Percentiles rank a stretch among this genome's conserved stretches.
Evolutionary conservation across 2,329 filamentous ascomycete genomes (phyloP).

Genomic region (Ophiostoma angusticollis): DNA sequence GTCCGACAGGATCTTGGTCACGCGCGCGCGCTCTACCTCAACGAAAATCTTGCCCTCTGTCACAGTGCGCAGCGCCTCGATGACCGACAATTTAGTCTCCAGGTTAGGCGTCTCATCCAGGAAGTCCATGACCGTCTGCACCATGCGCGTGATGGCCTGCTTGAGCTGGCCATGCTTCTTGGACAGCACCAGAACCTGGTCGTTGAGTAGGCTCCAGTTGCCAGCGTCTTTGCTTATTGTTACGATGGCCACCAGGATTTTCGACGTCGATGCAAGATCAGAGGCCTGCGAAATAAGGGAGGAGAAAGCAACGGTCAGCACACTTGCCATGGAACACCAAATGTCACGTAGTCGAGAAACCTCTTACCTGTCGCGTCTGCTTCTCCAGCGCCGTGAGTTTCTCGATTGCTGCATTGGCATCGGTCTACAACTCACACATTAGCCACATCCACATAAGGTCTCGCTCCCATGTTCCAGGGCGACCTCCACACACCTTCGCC

Average conservation of each 20-base stretch:
- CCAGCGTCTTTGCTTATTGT: constrained; percentile 86
- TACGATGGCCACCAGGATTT: constrained; percentile 75
- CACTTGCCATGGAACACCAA: too few species aligned
- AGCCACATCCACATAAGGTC: background rate
- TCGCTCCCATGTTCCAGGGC: background rate
- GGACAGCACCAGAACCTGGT: constrained; percentile 87
- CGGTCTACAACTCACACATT: constrained; percentile 38
- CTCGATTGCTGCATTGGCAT: constrained; percentile 80
- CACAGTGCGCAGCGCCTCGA: constrained; percentile 88
- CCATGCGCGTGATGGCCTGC: constrained; percentile 97
- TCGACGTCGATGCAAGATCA: constrained; percentile 88
- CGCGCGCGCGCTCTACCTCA: constrained; percentile 90
- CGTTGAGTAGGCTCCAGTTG: constrained; percentile 91
- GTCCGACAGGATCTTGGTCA: constrained; percentile 88
- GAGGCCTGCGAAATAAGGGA: constrained; percentile 67
- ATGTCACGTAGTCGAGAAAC: constrained; percentile 8
- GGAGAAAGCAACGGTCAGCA: too few species aligned
- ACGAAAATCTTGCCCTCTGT: constrained; percentile 99
- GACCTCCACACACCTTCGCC: constrained; percentile 78
- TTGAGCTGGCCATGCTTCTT: constrained; percentile 99
- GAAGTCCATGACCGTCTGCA: constrained; percentile 89
- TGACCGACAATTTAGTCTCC: constrained; percentile 83
- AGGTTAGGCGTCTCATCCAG: constrained; percentile 72
- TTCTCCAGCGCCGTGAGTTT: constrained; percentile 89
- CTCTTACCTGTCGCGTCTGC: constrained; percentile 79